phyloP scores from a whole-genome alignment of 2,329 filamentous ascomycete genomes.

The Boeremia exigua region DNA sequence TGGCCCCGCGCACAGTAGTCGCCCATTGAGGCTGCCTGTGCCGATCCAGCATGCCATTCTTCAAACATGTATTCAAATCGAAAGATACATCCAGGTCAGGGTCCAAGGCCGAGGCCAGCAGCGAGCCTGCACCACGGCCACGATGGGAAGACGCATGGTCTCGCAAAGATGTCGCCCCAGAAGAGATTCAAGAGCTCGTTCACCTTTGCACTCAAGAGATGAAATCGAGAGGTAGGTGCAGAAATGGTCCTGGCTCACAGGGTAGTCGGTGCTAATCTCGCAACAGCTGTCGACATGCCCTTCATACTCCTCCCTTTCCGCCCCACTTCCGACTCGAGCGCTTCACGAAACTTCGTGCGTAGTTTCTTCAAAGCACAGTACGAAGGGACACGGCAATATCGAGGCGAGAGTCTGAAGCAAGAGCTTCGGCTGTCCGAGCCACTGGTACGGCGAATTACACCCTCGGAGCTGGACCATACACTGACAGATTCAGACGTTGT shows the following conservation, averaged over 20 bases:
- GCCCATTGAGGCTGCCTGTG: constrained; percentile 25
- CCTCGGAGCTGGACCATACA: constrained; percentile 9
- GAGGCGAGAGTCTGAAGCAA: constrained; percentile 75
- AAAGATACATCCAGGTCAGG: constrained; percentile 42
- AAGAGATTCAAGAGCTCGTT: constrained; percentile 89
- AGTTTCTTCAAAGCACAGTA: constrained; percentile 82
- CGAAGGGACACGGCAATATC: constrained; percentile 63
- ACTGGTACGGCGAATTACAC: constrained; percentile 68
- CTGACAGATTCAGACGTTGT: constrained; percentile 71
- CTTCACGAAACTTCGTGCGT: constrained; percentile 88
- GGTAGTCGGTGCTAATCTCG: constrained; percentile 25
- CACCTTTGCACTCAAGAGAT: constrained; percentile 86
- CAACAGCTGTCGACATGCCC: constrained; percentile 80
- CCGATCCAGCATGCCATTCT: constrained; percentile 44
- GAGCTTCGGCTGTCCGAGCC: constrained; percentile 93
- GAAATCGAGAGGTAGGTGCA: constrained; percentile 81
- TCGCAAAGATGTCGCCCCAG: constrained; percentile 80
- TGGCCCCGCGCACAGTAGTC: constrained; percentile 1
- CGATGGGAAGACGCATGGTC: constrained; percentile 89
- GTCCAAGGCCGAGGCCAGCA: constrained; percentile 35
- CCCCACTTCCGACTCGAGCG: constrained; percentile 88
- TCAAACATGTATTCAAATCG: constrained; percentile 48
- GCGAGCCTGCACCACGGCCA: constrained; percentile 64
- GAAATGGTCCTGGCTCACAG: neutral
- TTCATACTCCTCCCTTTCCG: constrained; percentile 95